Evolutionary conservation across 768 basidiomycete species (phyloP).

Genomic region (Gautieria morchelliformis): DNA sequence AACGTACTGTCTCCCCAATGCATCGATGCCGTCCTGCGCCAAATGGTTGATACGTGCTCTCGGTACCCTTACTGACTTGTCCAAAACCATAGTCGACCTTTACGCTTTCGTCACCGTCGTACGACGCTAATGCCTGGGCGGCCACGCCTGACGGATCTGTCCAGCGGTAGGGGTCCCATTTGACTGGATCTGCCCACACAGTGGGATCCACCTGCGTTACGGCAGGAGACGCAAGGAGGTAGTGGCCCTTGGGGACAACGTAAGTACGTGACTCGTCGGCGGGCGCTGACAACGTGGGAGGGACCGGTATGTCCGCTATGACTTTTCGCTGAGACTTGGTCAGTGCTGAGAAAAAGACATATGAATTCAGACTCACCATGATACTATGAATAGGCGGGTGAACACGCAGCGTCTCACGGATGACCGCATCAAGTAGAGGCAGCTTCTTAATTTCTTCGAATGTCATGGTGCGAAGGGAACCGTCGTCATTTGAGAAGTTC

Average conservation of each 20-base stretch:
- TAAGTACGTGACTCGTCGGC: conserved; percentile 54
- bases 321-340: conserved; percentile 57
- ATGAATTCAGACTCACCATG: conserved; percentile 27
- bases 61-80: conserved; percentile 90
- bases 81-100: conserved; percentile 97
- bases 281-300: conserved; percentile 69
- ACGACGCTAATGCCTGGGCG: conserved; percentile 64
- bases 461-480: conserved; percentile 66
- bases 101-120: conserved; percentile 68
- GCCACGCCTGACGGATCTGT: conserved; percentile 75
- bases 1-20: conserved; percentile 73
- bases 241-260: conserved; percentile 85
- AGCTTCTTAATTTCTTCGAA: conserved; percentile 81
- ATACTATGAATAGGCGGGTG: conserved; percentile 96
- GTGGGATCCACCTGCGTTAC: conserved; percentile 79
- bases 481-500: conserved; percentile 63
- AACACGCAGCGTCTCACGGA: conserved; percentile 87
- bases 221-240: conserved; percentile 80
- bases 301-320: conserved; percentile 75
- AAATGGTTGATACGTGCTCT: conserved; percentile 94
- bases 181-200: conserved; percentile 64
- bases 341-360: not conserved
- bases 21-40: conserved; percentile 94
- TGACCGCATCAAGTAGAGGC: conserved; percentile 77
- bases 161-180: conserved; percentile 84